Evolutionary conservation across 75 land plant genomes (phyloP).

Genomic region (Cryptomeria japonica): DNA sequence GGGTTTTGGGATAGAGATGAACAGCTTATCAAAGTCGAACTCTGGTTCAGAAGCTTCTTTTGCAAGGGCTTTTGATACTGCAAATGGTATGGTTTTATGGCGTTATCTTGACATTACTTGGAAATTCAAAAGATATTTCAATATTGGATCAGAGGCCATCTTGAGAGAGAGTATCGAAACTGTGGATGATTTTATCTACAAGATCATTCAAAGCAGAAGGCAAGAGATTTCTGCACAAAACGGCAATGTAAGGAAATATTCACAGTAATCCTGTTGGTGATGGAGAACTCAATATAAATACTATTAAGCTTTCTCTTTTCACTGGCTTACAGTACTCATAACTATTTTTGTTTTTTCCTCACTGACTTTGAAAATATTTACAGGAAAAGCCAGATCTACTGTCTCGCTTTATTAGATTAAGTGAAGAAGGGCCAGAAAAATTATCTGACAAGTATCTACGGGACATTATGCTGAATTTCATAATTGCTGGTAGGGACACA

Average conservation of each 20-base stretch:
- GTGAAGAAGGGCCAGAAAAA: constrained; percentile 36
- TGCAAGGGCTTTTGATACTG: constrained; percentile 50
- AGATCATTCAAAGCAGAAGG: constrained; percentile 32
- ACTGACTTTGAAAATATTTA: background rate
- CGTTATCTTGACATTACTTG: constrained; percentile 53
- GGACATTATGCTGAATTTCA: constrained; percentile 70
- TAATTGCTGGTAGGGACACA: constrained; percentile 87
- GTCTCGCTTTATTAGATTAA: constrained; percentile 59
- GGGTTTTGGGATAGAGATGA: constrained; percentile 69
- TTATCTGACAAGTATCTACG: constrained; percentile 42
- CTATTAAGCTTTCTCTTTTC: background rate
- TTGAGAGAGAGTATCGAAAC: constrained; percentile 35
- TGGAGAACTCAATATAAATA: background rate
- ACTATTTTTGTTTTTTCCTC: background rate
- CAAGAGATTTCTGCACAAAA: constrained; percentile 18
- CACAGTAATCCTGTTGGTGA: background rate
- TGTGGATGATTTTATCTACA: constrained; percentile 51
- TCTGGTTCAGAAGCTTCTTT: constrained; percentile 37
- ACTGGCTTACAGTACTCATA: background rate
- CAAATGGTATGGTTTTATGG: constrained; percentile 26
- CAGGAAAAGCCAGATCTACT: constrained; percentile 58
- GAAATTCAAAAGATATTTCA: constrained; percentile 49
- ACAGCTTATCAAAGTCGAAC: constrained; percentile 28
- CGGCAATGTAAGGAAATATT: constrained; percentile 4
- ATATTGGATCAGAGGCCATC: constrained; percentile 53